Evolutionary conservation across 768 basidiomycete species (phyloP).

Genomic region (Suillus spraguei): DNA sequence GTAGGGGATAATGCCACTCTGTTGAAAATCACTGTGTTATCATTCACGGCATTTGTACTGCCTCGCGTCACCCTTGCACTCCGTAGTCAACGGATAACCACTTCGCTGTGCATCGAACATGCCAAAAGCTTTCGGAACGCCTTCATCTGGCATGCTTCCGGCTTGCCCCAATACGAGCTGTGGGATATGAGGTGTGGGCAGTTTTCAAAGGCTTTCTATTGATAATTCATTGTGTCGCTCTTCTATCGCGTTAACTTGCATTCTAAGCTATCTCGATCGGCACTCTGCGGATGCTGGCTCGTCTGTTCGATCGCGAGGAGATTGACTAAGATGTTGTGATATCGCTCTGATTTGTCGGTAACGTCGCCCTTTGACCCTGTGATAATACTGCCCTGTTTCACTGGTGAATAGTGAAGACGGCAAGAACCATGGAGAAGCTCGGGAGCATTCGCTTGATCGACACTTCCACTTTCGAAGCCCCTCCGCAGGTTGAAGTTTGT

Average conservation of each 20-base stretch:
- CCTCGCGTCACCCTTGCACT: slow-evolving; percentile 8
- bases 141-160: neutral
- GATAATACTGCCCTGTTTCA: slow-evolving; percentile 1
- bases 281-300: neutral
- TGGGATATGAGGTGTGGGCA: slow-evolving; percentile 1
- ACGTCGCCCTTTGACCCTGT: slow-evolving; percentile 9
- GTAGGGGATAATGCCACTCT: neutral
- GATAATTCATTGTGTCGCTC: neutral
- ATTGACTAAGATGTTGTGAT: neutral
- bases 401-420: slow-evolving; percentile 7
- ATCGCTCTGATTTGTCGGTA: slow-evolving; percentile 2
- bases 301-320: slow-evolving; percentile 7
- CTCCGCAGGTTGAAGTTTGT: slow-evolving; percentile 4
- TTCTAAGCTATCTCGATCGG: neutral
- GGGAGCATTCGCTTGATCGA: slow-evolving; percentile 5
- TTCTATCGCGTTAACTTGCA: slow-evolving; percentile 2
- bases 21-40: slow-evolving; percentile 4
- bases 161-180: slow-evolving; percentile 1
- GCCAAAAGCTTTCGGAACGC: neutral
- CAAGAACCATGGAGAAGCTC: slow-evolving; percentile 5
- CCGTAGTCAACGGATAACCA: slow-evolving; percentile 3
- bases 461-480: slow-evolving; percentile 3
- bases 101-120: slow-evolving; percentile 10
- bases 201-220: neutral
- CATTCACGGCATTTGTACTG: neutral